A percentile compares a stretch with the other conserved stretches of the same genome.
phyloP scores from a whole-genome alignment of 2,329 filamentous ascomycete genomes.

The Trichoderma aggressivum region DNA sequence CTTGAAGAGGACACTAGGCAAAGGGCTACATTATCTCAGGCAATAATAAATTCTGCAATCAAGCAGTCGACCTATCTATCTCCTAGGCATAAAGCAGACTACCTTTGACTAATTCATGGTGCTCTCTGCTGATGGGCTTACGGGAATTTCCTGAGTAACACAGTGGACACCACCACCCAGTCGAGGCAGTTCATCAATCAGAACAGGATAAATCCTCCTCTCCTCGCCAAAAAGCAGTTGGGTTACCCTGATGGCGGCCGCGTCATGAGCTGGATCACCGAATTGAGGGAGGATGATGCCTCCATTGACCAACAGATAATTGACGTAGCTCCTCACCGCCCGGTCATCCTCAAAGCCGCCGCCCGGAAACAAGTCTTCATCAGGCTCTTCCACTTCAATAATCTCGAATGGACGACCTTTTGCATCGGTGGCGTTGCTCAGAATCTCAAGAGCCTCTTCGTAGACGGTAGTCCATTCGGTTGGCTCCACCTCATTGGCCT shows the following conservation, averaged over 20 bases:
- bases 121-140: neutral
- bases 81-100: neutral
- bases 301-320: slow-evolving; percentile 30
- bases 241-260: slow-evolving; percentile 20
- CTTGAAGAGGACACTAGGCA: neutral
- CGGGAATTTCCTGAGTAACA: slow-evolving; percentile 28
- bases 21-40: neutral
- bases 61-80: neutral
- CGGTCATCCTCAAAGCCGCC: neutral
- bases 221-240: slow-evolving; percentile 18
- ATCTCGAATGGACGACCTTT: slow-evolving; percentile 24
- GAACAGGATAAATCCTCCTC: slow-evolving; percentile 23
- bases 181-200: slow-evolving; percentile 22
- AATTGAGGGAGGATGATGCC: slow-evolving; percentile 31
- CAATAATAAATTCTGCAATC: neutral
- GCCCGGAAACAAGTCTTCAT: neutral
- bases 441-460: slow-evolving; percentile 23
- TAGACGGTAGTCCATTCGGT: slow-evolving; percentile 23
- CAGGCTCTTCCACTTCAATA: slow-evolving; percentile 27
- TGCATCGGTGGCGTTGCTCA: slow-evolving; percentile 23
- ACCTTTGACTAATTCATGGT: neutral
- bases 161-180: slow-evolving; percentile 30
- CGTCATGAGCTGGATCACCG: slow-evolving; percentile 25
- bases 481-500: slow-evolving; percentile 16
- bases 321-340: slow-evolving; percentile 26